phyloP scores from a whole-genome alignment of 306 rosid species.

The Betula pendula region DNA sequence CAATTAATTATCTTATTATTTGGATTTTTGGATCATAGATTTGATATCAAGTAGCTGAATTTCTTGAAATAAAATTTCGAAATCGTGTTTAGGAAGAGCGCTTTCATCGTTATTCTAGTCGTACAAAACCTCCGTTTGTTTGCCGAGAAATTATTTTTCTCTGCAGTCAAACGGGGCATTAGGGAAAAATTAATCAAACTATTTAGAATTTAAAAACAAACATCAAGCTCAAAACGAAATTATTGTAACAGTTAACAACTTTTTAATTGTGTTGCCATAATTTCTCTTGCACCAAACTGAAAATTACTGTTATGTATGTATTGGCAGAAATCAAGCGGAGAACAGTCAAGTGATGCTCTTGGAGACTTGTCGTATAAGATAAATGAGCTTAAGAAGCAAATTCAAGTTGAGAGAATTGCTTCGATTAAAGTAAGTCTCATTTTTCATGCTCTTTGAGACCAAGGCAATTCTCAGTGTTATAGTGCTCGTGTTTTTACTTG shows the following conservation, averaged over 20 bases:
- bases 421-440: conserved; percentile 49
- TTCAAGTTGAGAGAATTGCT: conserved; percentile 67
- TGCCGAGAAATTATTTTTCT: background rate
- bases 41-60: conserved; percentile 14
- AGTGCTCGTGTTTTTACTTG: conserved; percentile 5
- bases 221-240: background rate
- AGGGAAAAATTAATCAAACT: background rate
- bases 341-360: conserved; percentile 38
- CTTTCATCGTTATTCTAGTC: conserved; percentile 16
- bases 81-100: conserved; percentile 24
- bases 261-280: background rate
- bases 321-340: conserved; percentile 48
- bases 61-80: background rate
- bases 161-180: background rate
- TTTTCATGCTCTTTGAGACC: background rate
- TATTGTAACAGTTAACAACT: background rate
- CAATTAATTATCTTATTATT: background rate
- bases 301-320: conserved; percentile 7
- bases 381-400: conserved; percentile 69
- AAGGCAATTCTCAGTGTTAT: background rate
- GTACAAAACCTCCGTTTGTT: background rate
- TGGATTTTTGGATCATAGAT: background rate
- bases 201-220: background rate
- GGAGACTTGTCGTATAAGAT: conserved; percentile 61
- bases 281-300: background rate